Evolutionary conservation across 2,329 filamentous ascomycete genomes (phyloP).

Genomic region (Diaporthe sp.): DNA sequence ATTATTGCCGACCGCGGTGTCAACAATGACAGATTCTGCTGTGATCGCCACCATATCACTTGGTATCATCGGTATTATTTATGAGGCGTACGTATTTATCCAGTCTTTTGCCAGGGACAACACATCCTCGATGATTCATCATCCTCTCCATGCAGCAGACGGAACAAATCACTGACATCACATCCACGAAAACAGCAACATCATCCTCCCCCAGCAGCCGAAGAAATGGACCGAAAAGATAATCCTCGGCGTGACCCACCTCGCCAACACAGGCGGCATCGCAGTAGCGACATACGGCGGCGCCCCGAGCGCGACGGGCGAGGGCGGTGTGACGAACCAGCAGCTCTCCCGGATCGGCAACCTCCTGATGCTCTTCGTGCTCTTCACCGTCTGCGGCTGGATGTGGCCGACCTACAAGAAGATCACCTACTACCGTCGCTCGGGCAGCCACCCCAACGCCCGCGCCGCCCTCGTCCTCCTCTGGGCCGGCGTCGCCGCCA

Average conservation of each 20-base stretch:
- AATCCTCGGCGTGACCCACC: slow-evolving; percentile 44
- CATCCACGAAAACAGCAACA: slow-evolving; percentile 9
- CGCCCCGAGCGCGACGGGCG: slow-evolving; percentile 36
- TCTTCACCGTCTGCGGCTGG: slow-evolving; percentile 43
- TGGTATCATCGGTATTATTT: slow-evolving; percentile 44
- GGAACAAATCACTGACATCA: neutral
- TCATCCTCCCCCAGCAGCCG: slow-evolving; percentile 24
- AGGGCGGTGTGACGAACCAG: slow-evolving; percentile 41
- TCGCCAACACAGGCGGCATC: slow-evolving; percentile 45
- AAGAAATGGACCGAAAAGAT: slow-evolving; percentile 43
- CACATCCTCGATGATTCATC: neutral
- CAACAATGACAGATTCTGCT: slow-evolving; percentile 47
- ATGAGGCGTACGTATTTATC: slow-evolving; percentile 45
- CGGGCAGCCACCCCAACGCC: slow-evolving; percentile 41
- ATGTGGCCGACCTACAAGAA: slow-evolving; percentile 43
- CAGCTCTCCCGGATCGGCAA: slow-evolving; percentile 43
- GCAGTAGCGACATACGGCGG: slow-evolving; percentile 42
- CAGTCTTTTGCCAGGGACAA: neutral
- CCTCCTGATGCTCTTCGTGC: slow-evolving; percentile 44
- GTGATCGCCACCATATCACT: slow-evolving; percentile 43
- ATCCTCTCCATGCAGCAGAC: neutral
- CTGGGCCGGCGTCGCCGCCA: slow-evolving; percentile 35
- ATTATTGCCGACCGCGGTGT: slow-evolving; percentile 43
- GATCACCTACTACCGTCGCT: slow-evolving; percentile 18
- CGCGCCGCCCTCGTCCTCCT: slow-evolving; percentile 42